Evolutionary conservation across 768 basidiomycete genomes (phyloP), one percentile per base, ranked within the genome.

Genomic region (Calvatia gigantea): DNA sequence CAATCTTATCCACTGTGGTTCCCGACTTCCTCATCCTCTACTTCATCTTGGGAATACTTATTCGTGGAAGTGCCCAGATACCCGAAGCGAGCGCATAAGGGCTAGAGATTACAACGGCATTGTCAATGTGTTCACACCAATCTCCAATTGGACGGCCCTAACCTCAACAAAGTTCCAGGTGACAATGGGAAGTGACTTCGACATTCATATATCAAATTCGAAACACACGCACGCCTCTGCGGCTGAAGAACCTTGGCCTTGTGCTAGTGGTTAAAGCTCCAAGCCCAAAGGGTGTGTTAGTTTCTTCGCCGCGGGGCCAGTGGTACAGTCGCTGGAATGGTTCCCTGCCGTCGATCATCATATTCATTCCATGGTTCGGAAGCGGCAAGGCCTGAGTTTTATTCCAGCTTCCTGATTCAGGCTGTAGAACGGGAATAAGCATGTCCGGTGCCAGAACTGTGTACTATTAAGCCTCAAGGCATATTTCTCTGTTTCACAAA

Each of bases 401-500:
- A n/a, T n/a, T n/a, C n/a, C n/a, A n/a, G n/a, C n/a, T n/a, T n/a
- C n/a, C n/a, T n/a, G n/a, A n/a, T n/a, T n/a, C n/a, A n/a, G n/a
- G n/a, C n/a, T n/a, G n/a, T n/a, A n/a, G n/a, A n/a, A n/a, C n/a
- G n/a, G n/a, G n/a, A n/a, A 42, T 17, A 17, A 42, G 41, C 21
- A 21, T 23, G n/a, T 17, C 14, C 2, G 17, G 8, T 21, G 11
- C 17, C 8, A 21, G 17, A 12, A 7, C 17, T 42, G 21, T 42
- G 25, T 21, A 12, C 41, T 42, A 45, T 33, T 19, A 17, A n/a
- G 29, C 50, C 50, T 51, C 44, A 33, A 46, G 51, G 43, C 44
- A 27, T 45, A 35, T 51, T 35, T 28, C 33, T 35, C 12, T 25
- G 35, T 39, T 38, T 33, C 53, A 44, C 53, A 44, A 54, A 45